Conservation (phyloP, 2,329 filamentous ascomycete species). For the Diaporthe velutina region DNA sequence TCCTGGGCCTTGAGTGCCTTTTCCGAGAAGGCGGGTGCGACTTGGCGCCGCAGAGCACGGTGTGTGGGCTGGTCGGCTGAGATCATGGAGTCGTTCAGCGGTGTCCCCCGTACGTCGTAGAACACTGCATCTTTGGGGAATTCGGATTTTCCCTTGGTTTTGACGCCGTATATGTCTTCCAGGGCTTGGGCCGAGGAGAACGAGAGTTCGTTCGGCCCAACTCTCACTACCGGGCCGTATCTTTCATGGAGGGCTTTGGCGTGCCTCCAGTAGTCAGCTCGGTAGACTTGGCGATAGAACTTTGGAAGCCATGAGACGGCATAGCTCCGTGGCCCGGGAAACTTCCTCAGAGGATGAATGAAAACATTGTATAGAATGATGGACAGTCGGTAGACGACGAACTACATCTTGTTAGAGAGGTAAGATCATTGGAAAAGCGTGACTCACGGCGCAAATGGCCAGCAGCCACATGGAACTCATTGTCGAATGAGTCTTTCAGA, state of each 20-base stretch:
- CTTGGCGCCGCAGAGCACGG: conserved; percentile 39
- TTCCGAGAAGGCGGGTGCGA: conserved; percentile 43
- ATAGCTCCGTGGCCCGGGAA: neutral
- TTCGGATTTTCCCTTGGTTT: conserved; percentile 7
- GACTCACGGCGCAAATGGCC: conserved; percentile 11
- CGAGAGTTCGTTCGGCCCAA: conserved; percentile 31
- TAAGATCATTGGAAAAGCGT: neutral
- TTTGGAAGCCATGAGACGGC: conserved; percentile 8
- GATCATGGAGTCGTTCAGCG: conserved; percentile 42
- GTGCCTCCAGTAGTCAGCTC: conserved; percentile 13
- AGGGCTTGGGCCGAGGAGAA: conserved; percentile 15
- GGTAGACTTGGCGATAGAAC: conserved; percentile 5
- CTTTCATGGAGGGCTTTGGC: conserved; percentile 39
- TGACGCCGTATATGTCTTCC: conserved; percentile 35
- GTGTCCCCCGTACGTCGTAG: conserved; percentile 1
- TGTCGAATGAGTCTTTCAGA: neutral
- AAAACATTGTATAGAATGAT: conserved; percentile 4
- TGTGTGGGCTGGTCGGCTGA: conserved; percentile 41
- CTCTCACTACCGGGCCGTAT: conserved; percentile 37
- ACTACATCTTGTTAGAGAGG: neutral
- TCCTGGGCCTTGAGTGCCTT: conserved; percentile 41
- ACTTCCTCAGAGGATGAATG: neutral
- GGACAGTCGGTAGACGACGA: neutral
- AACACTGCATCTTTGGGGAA: conserved; percentile 30
- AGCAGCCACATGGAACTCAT: conserved; percentile 3